A percentile compares a stretch with the other conserved stretches of the same genome.
Conservation (phyloP, 805 yeast species). For the Saccharomycopsis synnaedendra region DNA sequence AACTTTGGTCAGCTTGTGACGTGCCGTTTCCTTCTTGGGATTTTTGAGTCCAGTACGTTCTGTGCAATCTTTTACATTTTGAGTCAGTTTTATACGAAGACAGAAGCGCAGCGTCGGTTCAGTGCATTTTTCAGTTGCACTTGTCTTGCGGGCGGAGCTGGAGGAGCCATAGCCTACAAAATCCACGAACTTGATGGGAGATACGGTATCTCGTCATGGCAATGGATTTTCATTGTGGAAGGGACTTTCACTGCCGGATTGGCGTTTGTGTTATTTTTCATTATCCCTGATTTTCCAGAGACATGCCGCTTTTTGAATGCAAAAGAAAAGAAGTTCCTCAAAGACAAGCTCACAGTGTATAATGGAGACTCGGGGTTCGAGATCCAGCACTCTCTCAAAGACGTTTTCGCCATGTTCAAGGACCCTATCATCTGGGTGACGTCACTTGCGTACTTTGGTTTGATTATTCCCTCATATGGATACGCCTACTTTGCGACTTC, state of each 20-base stretch:
- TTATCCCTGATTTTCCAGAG: constrained; percentile 65
- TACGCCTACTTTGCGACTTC: constrained; percentile 66
- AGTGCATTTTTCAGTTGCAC: constrained; percentile 62
- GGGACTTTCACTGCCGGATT: constrained; percentile 29
- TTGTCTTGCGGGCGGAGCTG: constrained; percentile 69
- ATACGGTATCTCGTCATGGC: constrained; percentile 36
- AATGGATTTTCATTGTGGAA: constrained; percentile 41
- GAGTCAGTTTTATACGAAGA: constrained; percentile 51
- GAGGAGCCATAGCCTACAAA: constrained; percentile 62
- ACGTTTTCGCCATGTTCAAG: constrained; percentile 38
- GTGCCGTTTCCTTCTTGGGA: constrained; percentile 55
- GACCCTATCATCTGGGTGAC: constrained; percentile 49
- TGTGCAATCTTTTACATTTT: constrained; percentile 67
- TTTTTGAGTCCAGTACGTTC: constrained; percentile 61
- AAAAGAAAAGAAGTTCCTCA: constrained; percentile 43
- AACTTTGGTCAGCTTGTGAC: constrained; percentile 49
- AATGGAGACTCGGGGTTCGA: constrained; percentile 40
- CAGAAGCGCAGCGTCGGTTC: constrained; percentile 59
- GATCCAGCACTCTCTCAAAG: constrained; percentile 32
- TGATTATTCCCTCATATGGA: constrained; percentile 63
- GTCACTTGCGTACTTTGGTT: constrained; percentile 52
- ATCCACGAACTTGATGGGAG: constrained; percentile 39
- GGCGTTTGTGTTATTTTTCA: constrained; percentile 29
- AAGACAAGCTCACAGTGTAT: constrained; percentile 47
- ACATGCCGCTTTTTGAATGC: constrained; percentile 41